A percentile compares a stretch with the other conserved stretches of the same genome.
Conservation (phyloP, 352 stramenopile species). For the Phytophthora pinifolia region DNA sequence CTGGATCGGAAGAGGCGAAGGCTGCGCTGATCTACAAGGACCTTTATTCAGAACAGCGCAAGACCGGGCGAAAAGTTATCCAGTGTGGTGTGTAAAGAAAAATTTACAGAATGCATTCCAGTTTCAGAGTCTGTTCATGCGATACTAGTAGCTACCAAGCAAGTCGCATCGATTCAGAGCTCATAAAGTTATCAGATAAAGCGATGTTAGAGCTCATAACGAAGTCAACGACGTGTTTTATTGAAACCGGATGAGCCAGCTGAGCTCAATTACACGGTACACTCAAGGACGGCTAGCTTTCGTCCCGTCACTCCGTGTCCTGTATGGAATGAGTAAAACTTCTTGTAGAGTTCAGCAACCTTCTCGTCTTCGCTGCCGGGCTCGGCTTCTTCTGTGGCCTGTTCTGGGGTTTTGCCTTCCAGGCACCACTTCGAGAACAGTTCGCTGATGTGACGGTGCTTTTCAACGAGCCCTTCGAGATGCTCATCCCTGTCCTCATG, state of each 20-base stretch:
- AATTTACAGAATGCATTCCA: no score
- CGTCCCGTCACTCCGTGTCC: background rate
- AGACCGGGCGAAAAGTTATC: slow-evolving; percentile 6
- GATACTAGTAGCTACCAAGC: no score
- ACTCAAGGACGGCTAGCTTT: background rate
- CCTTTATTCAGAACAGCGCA: background rate
- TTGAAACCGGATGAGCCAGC: no score
- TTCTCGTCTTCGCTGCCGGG: background rate
- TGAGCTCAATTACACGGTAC: background rate
- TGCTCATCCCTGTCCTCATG: slow-evolving; percentile 13
- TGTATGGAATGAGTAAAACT: background rate
- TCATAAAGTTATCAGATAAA: no score
- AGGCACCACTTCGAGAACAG: slow-evolving; percentile 13
- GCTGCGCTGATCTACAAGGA: slow-evolving; percentile 5
- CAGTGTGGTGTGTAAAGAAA: slow-evolving; percentile 13
- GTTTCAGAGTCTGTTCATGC: no score
- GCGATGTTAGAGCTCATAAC: no score
- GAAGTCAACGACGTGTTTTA: no score
- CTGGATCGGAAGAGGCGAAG: background rate
- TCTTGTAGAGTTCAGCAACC: slow-evolving; percentile 6
- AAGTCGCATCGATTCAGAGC: no score
- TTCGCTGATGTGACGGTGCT: slow-evolving; percentile 9
- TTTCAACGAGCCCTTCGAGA: slow-evolving; percentile 9
- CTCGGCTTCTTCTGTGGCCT: background rate
- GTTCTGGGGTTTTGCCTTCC: slow-evolving; percentile 6